Evolutionary conservation across 352 stramenopile genomes (phyloP), one percentile per base, ranked within the genome.

Genomic region (Phytophthora meadii): DNA sequence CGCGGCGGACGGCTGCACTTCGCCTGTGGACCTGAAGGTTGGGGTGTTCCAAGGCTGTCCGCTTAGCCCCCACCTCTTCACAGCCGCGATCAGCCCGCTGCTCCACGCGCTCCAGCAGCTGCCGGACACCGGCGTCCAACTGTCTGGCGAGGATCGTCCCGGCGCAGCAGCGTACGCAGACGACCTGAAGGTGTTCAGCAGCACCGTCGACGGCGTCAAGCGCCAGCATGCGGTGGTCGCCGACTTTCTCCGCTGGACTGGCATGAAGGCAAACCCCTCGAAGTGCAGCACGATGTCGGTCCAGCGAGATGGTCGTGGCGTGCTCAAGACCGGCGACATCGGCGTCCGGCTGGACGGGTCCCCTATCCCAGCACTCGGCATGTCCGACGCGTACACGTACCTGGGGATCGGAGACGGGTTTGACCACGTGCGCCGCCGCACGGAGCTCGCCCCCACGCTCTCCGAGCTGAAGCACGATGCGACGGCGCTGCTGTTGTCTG

Each of bases 51-150:
- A 77, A 24, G 59, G 64, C 0, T 77, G 50, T 34, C 69, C 59
- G 9, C 36, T 77, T 11, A 74, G 64, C 69, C 69, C 69, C 0
- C 52, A 68, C 2, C 59, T 74, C 4, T 77, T 77, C 48, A 67
- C 46, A 22, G 44, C 56, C 0, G 67, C 50, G 0, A 61, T 71
- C 37, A 53, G 40, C 9, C 63, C 48, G 7, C 55, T 76, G 2
- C 60, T 70, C 11, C 25, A 37, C 39, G 66, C 66, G 11, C 25
- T 67, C 1, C 2, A 28, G 14, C 17, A 11, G 2, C 32, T 62
- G 5, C 42, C n/a, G 12, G 27, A 51, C 45, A 39, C 11, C 9
- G 40, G 53, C 17, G 53, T 61, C 24, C n/a, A 51, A 19, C 2
- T 61, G 27, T 54, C 42, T 0, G 27, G 15, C 28, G 28, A 34